A percentile compares a stretch with the other conserved stretches of the same genome.
Conservation (phyloP, 2,329 filamentous ascomycete species). For the Aspergillus quadrilineatus region DNA sequence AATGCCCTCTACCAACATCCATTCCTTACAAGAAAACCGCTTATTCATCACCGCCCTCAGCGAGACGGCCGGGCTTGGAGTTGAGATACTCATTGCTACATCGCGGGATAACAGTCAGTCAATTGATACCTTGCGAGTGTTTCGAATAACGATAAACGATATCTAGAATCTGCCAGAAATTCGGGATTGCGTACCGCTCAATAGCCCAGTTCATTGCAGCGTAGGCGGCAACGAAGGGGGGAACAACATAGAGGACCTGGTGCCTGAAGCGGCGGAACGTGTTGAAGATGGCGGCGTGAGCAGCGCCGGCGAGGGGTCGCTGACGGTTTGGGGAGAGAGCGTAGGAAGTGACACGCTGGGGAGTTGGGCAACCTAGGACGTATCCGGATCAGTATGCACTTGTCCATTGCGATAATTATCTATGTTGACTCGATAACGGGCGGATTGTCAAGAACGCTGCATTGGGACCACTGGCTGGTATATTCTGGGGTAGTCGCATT, state of each 20-base stretch:
- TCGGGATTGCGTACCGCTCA: conserved; percentile 66
- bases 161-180: not conserved
- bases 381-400: not conserved
- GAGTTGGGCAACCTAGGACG: conserved; percentile 35
- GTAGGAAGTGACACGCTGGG: conserved; percentile 66
- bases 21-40: conserved; percentile 18
- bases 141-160: not conserved
- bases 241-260: conserved; percentile 86
- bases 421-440: not conserved
- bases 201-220: conserved; percentile 85
- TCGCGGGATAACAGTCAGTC: conserved; percentile 4
- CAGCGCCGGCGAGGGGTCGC: conserved; percentile 75
- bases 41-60: conserved; percentile 36
- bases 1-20: conserved; percentile 1
- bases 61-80: conserved; percentile 49
- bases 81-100: conserved; percentile 51
- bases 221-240: conserved; percentile 77
- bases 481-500: conserved; percentile 1
- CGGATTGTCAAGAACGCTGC: not conserved
- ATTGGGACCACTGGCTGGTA: not conserved
- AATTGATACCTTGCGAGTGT: not conserved
- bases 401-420: not conserved
- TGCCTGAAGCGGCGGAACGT: conserved; percentile 78
- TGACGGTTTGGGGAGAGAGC: conserved; percentile 83
- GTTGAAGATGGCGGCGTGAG: conserved; percentile 90